Percentiles rank a stretch among this genome's conserved stretches.
Evolutionary conservation across 345 rosid genomes (phyloP).

Genomic region (Brassica juncea): DNA sequence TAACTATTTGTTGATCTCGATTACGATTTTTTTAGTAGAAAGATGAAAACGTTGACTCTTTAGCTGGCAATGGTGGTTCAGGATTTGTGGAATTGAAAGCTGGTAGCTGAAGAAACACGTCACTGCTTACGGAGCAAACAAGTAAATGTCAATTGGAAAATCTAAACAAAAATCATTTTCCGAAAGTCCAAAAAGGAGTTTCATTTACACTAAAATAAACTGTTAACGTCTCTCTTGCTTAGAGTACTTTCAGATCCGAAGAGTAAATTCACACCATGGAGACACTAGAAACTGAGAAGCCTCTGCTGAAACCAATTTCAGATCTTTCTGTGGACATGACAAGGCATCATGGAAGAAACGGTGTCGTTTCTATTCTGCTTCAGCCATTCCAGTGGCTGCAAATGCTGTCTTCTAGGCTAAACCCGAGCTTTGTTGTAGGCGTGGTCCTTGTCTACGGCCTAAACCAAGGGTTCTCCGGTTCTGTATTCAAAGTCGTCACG

Average conservation of each 20-base stretch:
- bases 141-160: too few relatives aligned
- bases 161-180: too few relatives aligned
- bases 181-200: constrained; percentile 14
- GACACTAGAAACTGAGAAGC: constrained; percentile 38
- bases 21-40: constrained; percentile 14
- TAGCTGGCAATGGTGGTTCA: constrained; percentile 4
- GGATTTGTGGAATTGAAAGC: background rate
- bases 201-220: constrained; percentile 20
- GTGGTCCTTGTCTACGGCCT: constrained; percentile 72
- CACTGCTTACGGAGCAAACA: constrained; percentile 7
- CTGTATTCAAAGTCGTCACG: constrained; percentile 71
- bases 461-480: constrained; percentile 72
- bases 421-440: constrained; percentile 65
- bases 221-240: constrained; percentile 1
- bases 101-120: constrained; percentile 28
- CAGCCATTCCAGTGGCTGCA: constrained; percentile 73
- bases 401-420: constrained; percentile 62
- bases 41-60: constrained; percentile 1
- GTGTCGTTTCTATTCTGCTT: constrained; percentile 42
- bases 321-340: constrained; percentile 20
- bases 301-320: constrained; percentile 33
- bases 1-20: background rate
- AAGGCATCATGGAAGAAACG: constrained; percentile 17
- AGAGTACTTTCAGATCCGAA: constrained; percentile 30
- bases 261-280: constrained; percentile 27